Conservation (phyloP, 306 rosid genomes). For the Cicer pinnatifidum region DNA sequence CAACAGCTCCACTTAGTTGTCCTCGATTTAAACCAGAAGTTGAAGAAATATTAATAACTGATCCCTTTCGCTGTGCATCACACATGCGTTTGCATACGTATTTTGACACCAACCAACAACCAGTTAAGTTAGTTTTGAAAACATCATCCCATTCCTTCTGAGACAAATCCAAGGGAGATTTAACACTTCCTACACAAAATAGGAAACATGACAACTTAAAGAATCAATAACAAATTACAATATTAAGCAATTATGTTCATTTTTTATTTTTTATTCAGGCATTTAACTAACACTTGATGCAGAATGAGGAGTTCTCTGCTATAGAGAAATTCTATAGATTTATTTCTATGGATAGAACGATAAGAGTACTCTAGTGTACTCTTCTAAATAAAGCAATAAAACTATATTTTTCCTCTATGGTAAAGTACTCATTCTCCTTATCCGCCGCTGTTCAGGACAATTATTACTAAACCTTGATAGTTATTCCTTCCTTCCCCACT, state of each 20-base stretch:
- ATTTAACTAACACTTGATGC: neutral
- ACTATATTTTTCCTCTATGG: too few species aligned
- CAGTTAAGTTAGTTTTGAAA: slow-evolving; percentile 66
- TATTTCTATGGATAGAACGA: too few species aligned
- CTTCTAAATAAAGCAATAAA: too few species aligned
- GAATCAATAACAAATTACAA: neutral
- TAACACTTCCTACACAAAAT: slow-evolving; percentile 62
- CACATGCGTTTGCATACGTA: slow-evolving; percentile 65
- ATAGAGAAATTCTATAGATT: too few species aligned
- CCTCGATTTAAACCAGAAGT: slow-evolving; percentile 72
- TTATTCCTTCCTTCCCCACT: too few species aligned
- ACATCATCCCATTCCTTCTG: slow-evolving; percentile 77
- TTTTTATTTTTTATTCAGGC: neutral
- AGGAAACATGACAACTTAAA: neutral
- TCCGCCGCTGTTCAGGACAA: too few species aligned
- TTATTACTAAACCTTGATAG: too few species aligned
- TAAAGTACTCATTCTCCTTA: too few species aligned
- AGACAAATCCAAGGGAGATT: slow-evolving; percentile 58
- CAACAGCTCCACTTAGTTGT: slow-evolving; percentile 62
- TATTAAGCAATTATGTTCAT: neutral
- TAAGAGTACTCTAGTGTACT: too few species aligned
- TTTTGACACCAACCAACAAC: slow-evolving; percentile 82
- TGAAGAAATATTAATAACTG: slow-evolving; percentile 76
- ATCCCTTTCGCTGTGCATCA: slow-evolving; percentile 57
- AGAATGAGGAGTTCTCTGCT: neutral